Conservation (phyloP, 805 yeast genomes). For the Candida ipomoeae region DNA sequence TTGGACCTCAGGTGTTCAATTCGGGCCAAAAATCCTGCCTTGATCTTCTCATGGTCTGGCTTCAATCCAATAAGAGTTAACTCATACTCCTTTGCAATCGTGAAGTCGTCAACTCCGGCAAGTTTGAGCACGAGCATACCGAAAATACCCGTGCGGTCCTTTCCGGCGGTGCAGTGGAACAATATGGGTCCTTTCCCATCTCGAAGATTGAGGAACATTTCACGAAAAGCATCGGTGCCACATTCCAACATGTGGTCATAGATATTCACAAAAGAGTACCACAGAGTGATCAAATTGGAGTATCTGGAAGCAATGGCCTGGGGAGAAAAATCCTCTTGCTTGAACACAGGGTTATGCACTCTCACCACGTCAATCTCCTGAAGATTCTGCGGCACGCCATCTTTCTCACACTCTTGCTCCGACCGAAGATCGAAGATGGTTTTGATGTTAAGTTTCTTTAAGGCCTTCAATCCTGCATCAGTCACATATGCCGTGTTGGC, state of each 20-base stretch:
- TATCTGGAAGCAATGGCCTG: constrained; percentile 56
- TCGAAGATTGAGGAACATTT: constrained; percentile 51
- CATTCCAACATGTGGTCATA: constrained; percentile 53
- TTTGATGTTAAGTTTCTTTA: constrained; percentile 45
- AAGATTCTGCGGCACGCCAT: constrained; percentile 38
- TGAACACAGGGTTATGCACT: constrained; percentile 56
- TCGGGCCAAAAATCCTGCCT: constrained; percentile 29
- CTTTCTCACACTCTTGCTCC: constrained; percentile 46
- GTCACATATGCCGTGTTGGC: constrained; percentile 58
- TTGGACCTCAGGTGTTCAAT: constrained; percentile 29
- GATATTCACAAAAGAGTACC: constrained; percentile 59
- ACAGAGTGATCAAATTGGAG: constrained; percentile 50
- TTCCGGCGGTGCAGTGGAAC: constrained; percentile 82
- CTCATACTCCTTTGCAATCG: constrained; percentile 72
- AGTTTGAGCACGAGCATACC: constrained; percentile 62
- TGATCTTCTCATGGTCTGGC: constrained; percentile 44
- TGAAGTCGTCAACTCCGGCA: constrained; percentile 61
- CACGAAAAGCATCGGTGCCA: constrained; percentile 47
- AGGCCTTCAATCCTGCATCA: constrained; percentile 39
- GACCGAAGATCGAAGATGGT: constrained; percentile 69
- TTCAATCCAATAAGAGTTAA: constrained; percentile 61
- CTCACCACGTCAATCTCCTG: constrained; percentile 43
- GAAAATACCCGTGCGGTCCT: constrained; percentile 77
- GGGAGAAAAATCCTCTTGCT: constrained; percentile 56
- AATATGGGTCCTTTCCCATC: constrained; percentile 46